phyloP scores from a whole-genome alignment of 441 rosid genomes.

The Erysimum cheiri region DNA sequence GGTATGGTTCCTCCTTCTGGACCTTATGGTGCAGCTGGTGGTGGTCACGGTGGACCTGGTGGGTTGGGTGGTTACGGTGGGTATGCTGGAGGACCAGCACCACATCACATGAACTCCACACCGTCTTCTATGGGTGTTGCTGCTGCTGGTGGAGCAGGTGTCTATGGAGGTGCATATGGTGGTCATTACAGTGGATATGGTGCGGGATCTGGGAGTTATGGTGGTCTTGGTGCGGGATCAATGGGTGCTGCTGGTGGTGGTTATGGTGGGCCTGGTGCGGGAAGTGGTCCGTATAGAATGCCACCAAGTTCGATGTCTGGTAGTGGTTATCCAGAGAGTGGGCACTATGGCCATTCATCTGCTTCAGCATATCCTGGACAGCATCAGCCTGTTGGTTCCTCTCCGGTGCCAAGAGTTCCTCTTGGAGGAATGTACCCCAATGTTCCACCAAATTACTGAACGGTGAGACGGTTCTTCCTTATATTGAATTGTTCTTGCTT shows the following conservation, averaged over 20 bases:
- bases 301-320: constrained; percentile 63
- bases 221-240: constrained; percentile 43
- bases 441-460: constrained; percentile 73
- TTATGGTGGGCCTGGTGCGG: constrained; percentile 50
- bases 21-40: constrained; percentile 45
- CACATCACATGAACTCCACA: constrained; percentile 55
- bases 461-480: constrained; percentile 50
- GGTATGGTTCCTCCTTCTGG: constrained; percentile 54
- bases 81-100: constrained; percentile 53
- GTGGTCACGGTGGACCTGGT: constrained; percentile 61
- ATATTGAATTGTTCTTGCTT: background rate
- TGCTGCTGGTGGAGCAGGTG: constrained; percentile 48
- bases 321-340: constrained; percentile 72
- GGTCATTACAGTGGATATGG: constrained; percentile 61
- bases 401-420: constrained; percentile 76
- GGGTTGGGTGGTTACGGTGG: constrained; percentile 57
- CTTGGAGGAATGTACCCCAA: constrained; percentile 86
- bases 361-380: constrained; percentile 62
- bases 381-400: constrained; percentile 63
- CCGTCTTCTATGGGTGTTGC: constrained; percentile 48
- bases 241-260: constrained; percentile 47
- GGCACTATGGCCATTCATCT: constrained; percentile 66
- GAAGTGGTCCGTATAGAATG: constrained; percentile 64
- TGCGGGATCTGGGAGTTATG: constrained; percentile 50
- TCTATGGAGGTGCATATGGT: constrained; percentile 53